Evolutionary conservation across 495 filamentous ascomycete species (phyloP).

Genomic region (Aspergillus ellipticus): DNA sequence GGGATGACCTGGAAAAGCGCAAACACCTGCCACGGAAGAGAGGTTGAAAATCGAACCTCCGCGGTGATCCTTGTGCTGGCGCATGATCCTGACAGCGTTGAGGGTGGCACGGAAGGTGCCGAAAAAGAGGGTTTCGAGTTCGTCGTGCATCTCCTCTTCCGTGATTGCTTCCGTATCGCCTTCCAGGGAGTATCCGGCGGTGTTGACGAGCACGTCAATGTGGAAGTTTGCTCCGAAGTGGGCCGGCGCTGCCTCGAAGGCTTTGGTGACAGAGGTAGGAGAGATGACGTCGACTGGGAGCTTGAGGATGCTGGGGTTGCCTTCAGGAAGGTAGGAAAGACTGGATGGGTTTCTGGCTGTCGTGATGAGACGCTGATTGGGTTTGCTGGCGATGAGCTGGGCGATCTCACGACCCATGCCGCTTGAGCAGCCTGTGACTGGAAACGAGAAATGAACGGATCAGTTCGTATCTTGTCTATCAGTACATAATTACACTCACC

Average conservation of each 20-base stretch:
- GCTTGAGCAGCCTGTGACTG: too few species aligned
- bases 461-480: too few species aligned
- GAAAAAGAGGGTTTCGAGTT: constrained; percentile 55
- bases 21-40: constrained; percentile 48
- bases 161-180: constrained; percentile 46
- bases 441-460: too few species aligned
- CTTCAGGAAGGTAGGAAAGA: too few species aligned
- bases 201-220: constrained; percentile 30
- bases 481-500: too few species aligned
- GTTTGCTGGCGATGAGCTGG: too few species aligned
- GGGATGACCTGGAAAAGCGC: constrained; percentile 40
- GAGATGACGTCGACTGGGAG: too few species aligned
- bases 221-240: constrained; percentile 16
- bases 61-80: constrained; percentile 12
- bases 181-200: constrained; percentile 31
- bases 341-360: too few species aligned
- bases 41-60: constrained; percentile 55
- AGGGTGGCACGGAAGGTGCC: constrained; percentile 44
- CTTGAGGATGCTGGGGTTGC: too few species aligned
- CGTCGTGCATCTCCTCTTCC: constrained; percentile 31
- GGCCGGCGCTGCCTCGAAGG: constrained; percentile 28
- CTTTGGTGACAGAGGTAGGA: too few species aligned
- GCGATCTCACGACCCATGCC: too few species aligned
- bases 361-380: too few species aligned
- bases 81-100: constrained; percentile 43